Evolutionary conservation across 768 basidiomycete species (phyloP), one percentile per base, ranked within the genome.

Genomic region (Cyclocybe cylindracea): DNA sequence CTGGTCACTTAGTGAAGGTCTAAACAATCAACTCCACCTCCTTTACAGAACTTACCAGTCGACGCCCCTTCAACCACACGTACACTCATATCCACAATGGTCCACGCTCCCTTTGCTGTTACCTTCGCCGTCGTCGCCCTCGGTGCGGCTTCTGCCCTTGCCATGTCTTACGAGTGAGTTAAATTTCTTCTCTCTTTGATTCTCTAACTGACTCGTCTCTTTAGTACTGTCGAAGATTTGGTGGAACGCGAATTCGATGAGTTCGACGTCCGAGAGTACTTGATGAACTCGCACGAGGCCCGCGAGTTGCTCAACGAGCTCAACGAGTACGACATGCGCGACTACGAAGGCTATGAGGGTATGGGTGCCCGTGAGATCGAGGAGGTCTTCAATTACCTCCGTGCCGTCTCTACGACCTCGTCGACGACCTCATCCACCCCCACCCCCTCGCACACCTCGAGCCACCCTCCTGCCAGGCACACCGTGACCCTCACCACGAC

Each of bases 1-100:
- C 71, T 58, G 71, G 71, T 67, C 71, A 64, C 69, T 62, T 61
- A 59, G 49, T 57, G 54, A 49, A 38, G 54, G 33, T 46, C 55
- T 57, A 55, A 55, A 58, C 60, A 52, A 40, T 54, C 60, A 53
- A 46, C 24, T 54, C 34, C 44, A 38, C 45, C 35, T 44, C 48
- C 34, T 36, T 55, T 58, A 51, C 43, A 46, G 24, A 48, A 41
- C 33, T 40, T 48, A 51, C 10, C 49, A 48, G 47, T 41, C 48
- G 36, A 55, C 39, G 39, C 43, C 49, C 38, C 33, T 46, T 47
- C 41, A 48, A 41, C 34, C 46, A 32, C 40, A 41, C 40, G 48
- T 53, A 50, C 42, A 34, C 36, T 59, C 39, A 59, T 29, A 11
- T 37, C 47, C 59, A 61, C 54, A 43, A 70, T 70, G 69, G 67